Conservation (phyloP, 108 stramenopile species). For the Nitzschia palea region DNA sequence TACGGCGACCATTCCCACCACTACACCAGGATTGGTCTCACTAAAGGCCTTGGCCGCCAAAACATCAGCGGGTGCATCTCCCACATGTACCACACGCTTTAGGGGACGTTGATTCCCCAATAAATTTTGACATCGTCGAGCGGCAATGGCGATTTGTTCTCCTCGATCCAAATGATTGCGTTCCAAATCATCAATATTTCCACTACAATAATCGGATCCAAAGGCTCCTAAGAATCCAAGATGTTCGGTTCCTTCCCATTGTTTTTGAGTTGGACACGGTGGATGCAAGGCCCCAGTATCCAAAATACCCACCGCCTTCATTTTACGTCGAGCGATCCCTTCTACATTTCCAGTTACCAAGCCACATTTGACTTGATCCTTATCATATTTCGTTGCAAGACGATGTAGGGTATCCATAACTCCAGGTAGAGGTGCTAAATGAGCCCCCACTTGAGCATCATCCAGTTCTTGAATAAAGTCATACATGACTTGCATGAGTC, state of each 20-base stretch:
- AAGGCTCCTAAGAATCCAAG: slow-evolving; percentile 54
- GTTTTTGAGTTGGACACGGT: slow-evolving; percentile 28
- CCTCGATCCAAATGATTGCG: slow-evolving; percentile 59
- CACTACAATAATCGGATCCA: slow-evolving; percentile 59
- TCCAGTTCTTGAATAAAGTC: slow-evolving; percentile 25
- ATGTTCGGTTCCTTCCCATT: slow-evolving; percentile 45
- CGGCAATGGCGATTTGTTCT: slow-evolving; percentile 54
- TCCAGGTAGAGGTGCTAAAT: slow-evolving; percentile 45
- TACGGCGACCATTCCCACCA: slow-evolving; percentile 51
- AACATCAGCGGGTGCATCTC: slow-evolving; percentile 64
- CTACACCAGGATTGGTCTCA: slow-evolving; percentile 10
- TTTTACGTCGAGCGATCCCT: slow-evolving; percentile 57
- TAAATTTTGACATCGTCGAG: slow-evolving; percentile 33
- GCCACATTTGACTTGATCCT: slow-evolving; percentile 38
- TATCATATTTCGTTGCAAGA: slow-evolving; percentile 15
- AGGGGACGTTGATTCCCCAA: slow-evolving; percentile 12
- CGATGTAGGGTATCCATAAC: slow-evolving; percentile 34
- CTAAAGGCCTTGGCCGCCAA: slow-evolving; percentile 51
- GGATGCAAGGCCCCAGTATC: slow-evolving; percentile 44
- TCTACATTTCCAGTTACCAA: slow-evolving; percentile 62
- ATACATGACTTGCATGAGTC: slow-evolving; percentile 43
- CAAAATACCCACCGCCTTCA: slow-evolving; percentile 44
- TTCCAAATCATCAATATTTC: slow-evolving; percentile 39
- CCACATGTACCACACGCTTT: slow-evolving; percentile 49
- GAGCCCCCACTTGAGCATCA: slow-evolving; percentile 34